Evolutionary conservation across 257 asterid genomes (phyloP).

Genomic region (Dorcoceras hygrometricum): DNA sequence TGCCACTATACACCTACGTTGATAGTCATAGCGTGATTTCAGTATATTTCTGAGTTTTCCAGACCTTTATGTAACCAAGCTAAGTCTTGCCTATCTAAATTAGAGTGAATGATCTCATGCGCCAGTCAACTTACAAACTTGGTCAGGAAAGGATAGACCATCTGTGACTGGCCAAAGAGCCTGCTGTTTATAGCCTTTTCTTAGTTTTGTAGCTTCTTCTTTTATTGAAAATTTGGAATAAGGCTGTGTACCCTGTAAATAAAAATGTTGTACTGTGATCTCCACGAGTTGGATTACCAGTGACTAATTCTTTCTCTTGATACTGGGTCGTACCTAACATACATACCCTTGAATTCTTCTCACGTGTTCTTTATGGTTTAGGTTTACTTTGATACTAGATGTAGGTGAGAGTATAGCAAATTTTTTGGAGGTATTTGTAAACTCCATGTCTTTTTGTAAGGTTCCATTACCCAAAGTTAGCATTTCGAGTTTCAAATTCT

Average conservation of each 20-base stretch:
- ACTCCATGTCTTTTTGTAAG: not conserved
- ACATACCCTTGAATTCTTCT: not conserved
- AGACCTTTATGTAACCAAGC: constrained; percentile 15
- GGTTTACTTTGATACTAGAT: constrained; percentile 16
- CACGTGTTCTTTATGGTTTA: not conserved
- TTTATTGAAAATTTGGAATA: constrained; percentile 14
- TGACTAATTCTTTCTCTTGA: not conserved
- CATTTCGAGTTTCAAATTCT: not conserved
- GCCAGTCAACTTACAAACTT: constrained; percentile 11
- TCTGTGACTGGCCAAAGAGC: constrained; percentile 16
- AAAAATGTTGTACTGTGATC: constrained; percentile 31
- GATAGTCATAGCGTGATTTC: constrained; percentile 9
- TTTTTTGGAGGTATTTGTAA: constrained; percentile 11
- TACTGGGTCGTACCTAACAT: constrained; percentile 15
- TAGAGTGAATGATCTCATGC: constrained; percentile 23
- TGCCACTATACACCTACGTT: constrained; percentile 9
- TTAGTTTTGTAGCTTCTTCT: constrained; percentile 1
- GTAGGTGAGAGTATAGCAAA: constrained; percentile 3
- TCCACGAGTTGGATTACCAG: constrained; percentile 15
- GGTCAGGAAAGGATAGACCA: constrained; percentile 18
- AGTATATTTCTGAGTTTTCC: constrained; percentile 1
- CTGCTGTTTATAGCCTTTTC: constrained; percentile 10
- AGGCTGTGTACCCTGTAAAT: constrained; percentile 18
- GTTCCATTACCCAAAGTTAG: not conserved
- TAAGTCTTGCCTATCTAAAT: constrained; percentile 21